phyloP scores from a whole-genome alignment of 2,329 filamentous ascomycete genomes.

The Diaporthe velutina region DNA sequence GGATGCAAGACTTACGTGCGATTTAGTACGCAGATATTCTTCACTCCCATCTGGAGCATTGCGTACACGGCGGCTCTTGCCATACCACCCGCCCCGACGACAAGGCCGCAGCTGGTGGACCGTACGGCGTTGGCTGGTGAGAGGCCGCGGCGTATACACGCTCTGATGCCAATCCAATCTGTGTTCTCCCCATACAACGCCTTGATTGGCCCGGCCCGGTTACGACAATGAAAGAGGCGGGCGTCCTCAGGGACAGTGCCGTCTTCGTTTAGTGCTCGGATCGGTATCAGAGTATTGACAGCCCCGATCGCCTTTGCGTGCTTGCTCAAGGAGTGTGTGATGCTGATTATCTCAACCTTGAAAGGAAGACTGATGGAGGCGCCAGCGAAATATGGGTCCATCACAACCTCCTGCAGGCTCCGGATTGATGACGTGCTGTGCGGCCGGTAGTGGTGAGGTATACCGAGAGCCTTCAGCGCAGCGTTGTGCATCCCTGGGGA shows the following conservation, averaged over 20 bases:
- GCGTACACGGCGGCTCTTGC: slow-evolving; percentile 83
- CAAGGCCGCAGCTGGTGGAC: slow-evolving; percentile 66
- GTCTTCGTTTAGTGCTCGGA: slow-evolving; percentile 71
- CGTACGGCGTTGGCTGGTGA: slow-evolving; percentile 78
- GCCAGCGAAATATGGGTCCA: slow-evolving; percentile 77
- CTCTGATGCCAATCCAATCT: slow-evolving; percentile 84
- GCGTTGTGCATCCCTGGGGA: slow-evolving; percentile 84
- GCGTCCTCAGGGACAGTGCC: slow-evolving; percentile 69
- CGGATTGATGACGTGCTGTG: slow-evolving; percentile 73
- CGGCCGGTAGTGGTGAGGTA: slow-evolving; percentile 77
- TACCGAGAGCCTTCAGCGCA: slow-evolving; percentile 75
- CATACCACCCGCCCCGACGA: slow-evolving; percentile 81
- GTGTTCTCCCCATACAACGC: slow-evolving; percentile 85
- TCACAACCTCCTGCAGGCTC: slow-evolving; percentile 73
- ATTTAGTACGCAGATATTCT: slow-evolving; percentile 82
- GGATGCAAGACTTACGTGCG: slow-evolving; percentile 62
- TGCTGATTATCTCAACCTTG: slow-evolving; percentile 79
- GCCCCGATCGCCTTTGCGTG: slow-evolving; percentile 82
- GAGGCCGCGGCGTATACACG: slow-evolving; percentile 78
- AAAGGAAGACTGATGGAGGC: slow-evolving; percentile 80
- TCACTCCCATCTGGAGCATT: slow-evolving; percentile 81
- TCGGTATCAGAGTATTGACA: slow-evolving; percentile 81
- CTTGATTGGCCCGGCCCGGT: slow-evolving; percentile 74
- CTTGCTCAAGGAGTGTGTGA: slow-evolving; percentile 77
- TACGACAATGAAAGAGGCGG: slow-evolving; percentile 66